Evolutionary conservation across 352 stramenopile genomes (phyloP).

Genomic region (Globisporangium radiosum): DNA sequence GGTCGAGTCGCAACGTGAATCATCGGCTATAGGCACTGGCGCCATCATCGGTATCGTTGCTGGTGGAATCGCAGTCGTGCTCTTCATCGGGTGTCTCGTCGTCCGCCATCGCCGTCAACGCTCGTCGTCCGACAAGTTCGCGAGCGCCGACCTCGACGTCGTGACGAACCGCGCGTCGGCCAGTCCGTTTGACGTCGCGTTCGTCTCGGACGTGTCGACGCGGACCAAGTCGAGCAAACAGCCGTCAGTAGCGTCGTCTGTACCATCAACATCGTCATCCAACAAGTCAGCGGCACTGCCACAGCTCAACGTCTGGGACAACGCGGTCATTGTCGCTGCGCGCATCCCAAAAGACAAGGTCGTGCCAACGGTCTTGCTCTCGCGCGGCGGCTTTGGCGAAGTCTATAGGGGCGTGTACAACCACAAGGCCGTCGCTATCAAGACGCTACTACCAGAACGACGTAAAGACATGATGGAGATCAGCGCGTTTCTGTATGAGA

Average conservation of each 20-base stretch:
- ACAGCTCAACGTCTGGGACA: conserved; percentile 9
- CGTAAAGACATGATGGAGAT: conserved; percentile 22
- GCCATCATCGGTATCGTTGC: background rate
- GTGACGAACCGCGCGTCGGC: background rate
- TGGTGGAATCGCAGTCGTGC: background rate
- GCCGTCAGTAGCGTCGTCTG: no score
- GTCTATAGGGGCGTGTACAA: conserved; percentile 22
- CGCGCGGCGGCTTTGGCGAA: conserved; percentile 24
- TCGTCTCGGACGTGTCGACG: background rate
- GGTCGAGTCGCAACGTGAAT: background rate
- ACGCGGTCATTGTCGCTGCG: conserved; percentile 17
- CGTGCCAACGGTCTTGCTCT: conserved; percentile 11
- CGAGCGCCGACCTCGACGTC: background rate
- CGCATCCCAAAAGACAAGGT: conserved; percentile 25
- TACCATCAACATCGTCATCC: no score
- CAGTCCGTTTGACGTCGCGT: background rate
- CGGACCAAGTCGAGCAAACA: no score
- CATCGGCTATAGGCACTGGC: background rate
- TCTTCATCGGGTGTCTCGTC: background rate
- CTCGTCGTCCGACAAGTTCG: background rate
- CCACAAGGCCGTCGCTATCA: conserved; percentile 17
- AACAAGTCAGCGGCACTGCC: no score
- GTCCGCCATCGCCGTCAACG: background rate
- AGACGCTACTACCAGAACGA: conserved; percentile 12
- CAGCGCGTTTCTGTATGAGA: conserved; percentile 34